A percentile compares a stretch with the other conserved stretches of the same genome.
Conservation (phyloP, 2,329 filamentous ascomycete species). For the Dryadomyces sulphureus region DNA sequence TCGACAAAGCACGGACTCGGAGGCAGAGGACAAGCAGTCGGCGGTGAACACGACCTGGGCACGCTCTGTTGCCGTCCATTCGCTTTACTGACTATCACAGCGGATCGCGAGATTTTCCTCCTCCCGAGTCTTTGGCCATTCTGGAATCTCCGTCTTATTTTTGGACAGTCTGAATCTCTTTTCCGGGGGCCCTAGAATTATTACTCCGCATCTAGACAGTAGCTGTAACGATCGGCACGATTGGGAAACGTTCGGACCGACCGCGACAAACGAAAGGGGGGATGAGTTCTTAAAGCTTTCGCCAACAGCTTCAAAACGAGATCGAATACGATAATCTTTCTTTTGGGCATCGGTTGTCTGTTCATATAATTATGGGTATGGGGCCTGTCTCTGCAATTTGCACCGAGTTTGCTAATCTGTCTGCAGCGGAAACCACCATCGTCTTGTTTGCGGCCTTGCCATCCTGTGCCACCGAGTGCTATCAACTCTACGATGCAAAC, state of each 20-base stretch:
- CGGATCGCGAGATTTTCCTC: too few species aligned
- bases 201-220: too few species aligned
- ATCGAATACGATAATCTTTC: neutral
- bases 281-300: too few species aligned
- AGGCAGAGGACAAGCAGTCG: neutral
- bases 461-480: slow-evolving; percentile 44
- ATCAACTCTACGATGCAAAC: slow-evolving; percentile 53
- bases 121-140: too few species aligned
- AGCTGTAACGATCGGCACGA: too few species aligned
- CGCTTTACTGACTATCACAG: neutral
- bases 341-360: neutral
- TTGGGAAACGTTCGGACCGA: too few species aligned
- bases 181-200: too few species aligned
- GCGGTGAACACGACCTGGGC: neutral
- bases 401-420: neutral
- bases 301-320: neutral
- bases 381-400: too few species aligned
- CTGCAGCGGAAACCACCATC: slow-evolving; percentile 28
- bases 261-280: too few species aligned
- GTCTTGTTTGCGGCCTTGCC: slow-evolving; percentile 45
- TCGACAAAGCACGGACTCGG: neutral
- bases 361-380: neutral
- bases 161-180: too few species aligned
- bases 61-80: neutral
- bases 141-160: too few species aligned